Conservation (phyloP, 306 rosid species). For the Spatholobus suberectus region DNA sequence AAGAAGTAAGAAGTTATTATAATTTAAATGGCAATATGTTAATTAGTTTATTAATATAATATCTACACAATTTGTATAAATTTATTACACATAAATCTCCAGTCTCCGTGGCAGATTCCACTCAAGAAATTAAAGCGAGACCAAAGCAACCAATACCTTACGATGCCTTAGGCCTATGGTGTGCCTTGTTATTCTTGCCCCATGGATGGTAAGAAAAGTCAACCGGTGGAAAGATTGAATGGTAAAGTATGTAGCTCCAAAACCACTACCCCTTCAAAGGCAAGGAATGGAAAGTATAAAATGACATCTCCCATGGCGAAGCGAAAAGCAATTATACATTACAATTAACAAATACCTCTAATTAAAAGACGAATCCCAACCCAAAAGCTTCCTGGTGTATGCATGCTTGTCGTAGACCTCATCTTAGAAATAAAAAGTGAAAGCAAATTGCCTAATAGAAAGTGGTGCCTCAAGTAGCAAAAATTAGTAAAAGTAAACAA, state of each 20-base stretch:
- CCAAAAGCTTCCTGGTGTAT: slow-evolving; percentile 32
- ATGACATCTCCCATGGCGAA: slow-evolving; percentile 12
- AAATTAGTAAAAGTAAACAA: slow-evolving; percentile 33
- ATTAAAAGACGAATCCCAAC: slow-evolving; percentile 29
- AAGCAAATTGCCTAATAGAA: slow-evolving; percentile 12
- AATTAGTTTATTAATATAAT: neutral
- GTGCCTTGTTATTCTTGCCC: neutral
- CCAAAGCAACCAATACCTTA: slow-evolving; percentile 11
- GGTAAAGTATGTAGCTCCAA: neutral
- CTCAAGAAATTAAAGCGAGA: neutral
- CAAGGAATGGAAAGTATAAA: slow-evolving; percentile 19
- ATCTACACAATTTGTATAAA: neutral
- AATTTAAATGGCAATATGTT: neutral
- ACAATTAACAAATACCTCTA: slow-evolving; percentile 5
- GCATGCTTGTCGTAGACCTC: slow-evolving; percentile 31
- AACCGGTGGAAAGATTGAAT: slow-evolving; percentile 16
- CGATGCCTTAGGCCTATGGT: neutral
- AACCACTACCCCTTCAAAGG: slow-evolving; percentile 9
- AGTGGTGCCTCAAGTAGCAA: slow-evolving; percentile 36
- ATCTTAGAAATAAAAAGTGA: slow-evolving; percentile 21
- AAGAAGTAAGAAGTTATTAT: neutral
- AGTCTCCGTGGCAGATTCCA: slow-evolving; percentile 10
- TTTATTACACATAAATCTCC: neutral
- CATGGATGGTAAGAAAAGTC: slow-evolving; percentile 1
- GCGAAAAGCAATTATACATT: slow-evolving; percentile 2